Evolutionary conservation across 805 yeast genomes (phyloP).

Genomic region (Metschnikowia reukaufii): DNA sequence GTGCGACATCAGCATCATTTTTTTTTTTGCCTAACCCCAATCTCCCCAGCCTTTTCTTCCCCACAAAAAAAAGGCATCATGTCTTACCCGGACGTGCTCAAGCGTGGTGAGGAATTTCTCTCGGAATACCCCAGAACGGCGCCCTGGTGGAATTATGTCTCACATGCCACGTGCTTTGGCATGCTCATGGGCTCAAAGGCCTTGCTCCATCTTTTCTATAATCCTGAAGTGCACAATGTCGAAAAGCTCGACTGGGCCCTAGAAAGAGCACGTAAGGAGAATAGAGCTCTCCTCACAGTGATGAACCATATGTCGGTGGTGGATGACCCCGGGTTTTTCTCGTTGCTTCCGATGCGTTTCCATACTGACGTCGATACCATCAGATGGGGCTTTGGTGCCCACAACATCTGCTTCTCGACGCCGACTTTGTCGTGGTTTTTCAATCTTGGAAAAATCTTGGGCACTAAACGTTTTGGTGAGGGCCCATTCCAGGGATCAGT

Average conservation of each 20-base stretch:
- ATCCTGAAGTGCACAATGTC: constrained; percentile 59
- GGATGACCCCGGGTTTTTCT: constrained; percentile 93
- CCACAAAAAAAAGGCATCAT: constrained; percentile 28
- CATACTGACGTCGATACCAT: constrained; percentile 62
- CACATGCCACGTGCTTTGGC: constrained; percentile 65
- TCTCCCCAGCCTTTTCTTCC: neutral
- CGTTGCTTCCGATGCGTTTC: constrained; percentile 72
- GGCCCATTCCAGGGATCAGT: constrained; percentile 92
- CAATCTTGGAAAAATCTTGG: constrained; percentile 83
- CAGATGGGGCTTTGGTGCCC: constrained; percentile 95
- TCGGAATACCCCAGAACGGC: constrained; percentile 59
- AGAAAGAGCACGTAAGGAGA: constrained; percentile 60
- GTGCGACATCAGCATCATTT: constrained; percentile 3
- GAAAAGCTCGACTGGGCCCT: constrained; percentile 67
- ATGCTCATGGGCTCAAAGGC: constrained; percentile 66
- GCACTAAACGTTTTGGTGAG: constrained; percentile 83
- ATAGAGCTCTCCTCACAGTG: constrained; percentile 75
- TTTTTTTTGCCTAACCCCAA: neutral
- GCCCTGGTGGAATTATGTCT: constrained; percentile 62
- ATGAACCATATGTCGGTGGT: constrained; percentile 93
- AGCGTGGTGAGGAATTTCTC: constrained; percentile 73
- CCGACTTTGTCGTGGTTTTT: constrained; percentile 58
- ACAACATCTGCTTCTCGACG: constrained; percentile 79
- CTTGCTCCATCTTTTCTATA: constrained; percentile 59
- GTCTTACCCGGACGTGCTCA: constrained; percentile 69